Base-by-base conservation (phyloP, 2,329 filamentous ascomycete genomes). In the Scedosporium dehoogii region DNA sequence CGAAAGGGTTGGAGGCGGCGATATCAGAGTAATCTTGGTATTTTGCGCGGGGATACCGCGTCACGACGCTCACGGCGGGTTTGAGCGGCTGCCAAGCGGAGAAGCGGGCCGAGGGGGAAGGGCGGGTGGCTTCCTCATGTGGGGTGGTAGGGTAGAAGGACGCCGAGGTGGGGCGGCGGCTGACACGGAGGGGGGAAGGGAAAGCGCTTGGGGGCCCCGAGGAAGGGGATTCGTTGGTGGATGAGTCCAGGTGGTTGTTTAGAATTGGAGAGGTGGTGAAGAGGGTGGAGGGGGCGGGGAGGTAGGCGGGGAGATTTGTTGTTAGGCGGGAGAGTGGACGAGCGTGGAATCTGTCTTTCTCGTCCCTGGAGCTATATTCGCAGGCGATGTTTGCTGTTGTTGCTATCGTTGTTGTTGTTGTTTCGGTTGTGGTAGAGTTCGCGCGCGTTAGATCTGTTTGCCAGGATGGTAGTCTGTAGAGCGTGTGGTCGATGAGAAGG, bases 21-120 rank as follows among this genome's bases (percentile, higher is more conserved):
- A 66, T 63, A 18, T 66, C 63, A 14, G 63, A 59, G 56, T 66
- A 66, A 59, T 66, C 60, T 58, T 66, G 65, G 33, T 64, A 42
- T 21, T 64, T 60, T 23, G 65, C 65, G 21, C 57, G n/a, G 21
- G 65, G 65, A 48, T 66, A 65, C 60, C 62, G 62, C 51, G 29
- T 59, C 23, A 66, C 60, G 6, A 66, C 60, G 46, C 63, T 65
- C 9, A 62, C 44, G 9, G 46, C 27, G 46, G 63, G 53, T 18
- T 60, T 58, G 55, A 38, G 55, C 6, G 25, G 55, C 55, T 58
- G 55, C 55, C 55, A 58, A 3, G 25, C 55, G 7, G 12, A 29
- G 27, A 58, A 38, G 25, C 55, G 14, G 23, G 29, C 48, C 6
- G 42, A 21, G n/a, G 48, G 48, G n/a, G 48, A 53, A 23, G 48